These are phyloP conservation scores for Chrysoporthe cubensis DNA, from an alignment of 2,329 filamentous ascomycete species.

Conservation along the genomic window DNA sequence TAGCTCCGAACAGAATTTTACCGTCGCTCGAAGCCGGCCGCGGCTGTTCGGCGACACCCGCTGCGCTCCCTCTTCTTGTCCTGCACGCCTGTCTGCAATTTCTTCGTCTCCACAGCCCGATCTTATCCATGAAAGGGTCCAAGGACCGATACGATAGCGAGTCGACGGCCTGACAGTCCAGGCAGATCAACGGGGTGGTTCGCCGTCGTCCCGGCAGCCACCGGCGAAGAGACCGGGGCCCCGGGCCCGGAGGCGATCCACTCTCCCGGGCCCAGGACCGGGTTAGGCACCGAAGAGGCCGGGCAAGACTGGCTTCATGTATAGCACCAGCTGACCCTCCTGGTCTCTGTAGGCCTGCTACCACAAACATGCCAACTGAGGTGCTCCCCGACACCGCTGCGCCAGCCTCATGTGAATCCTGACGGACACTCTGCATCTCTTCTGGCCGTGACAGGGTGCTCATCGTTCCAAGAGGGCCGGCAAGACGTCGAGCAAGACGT, in stretches of 20 bases:
- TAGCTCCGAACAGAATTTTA: constrained; percentile 3
- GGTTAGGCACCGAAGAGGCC: background rate
- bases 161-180: background rate
- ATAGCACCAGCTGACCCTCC: background rate
- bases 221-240: background rate
- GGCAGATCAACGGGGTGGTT: background rate
- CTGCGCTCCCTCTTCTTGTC: background rate
- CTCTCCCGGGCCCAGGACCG: background rate
- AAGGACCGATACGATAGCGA: too few species aligned
- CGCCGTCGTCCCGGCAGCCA: background rate
- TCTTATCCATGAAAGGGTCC: background rate
- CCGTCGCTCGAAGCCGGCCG: background rate
- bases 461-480: background rate
- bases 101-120: background rate
- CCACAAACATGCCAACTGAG: background rate
- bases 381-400: background rate
- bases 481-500: too few species aligned
- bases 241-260: background rate
- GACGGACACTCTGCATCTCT: background rate
- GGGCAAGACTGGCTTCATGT: background rate
- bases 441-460: background rate
- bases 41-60: background rate
- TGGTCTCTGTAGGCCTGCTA: background rate
- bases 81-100: too few species aligned
- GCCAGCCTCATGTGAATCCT: background rate